Evolutionary conservation across 129 eudicot species (phyloP).

Genomic region (sunflower (Helianthus annuus)): HanXRQr2.0-SUNRISE NC_035440.2:112263515-112264014

Average conservation of each 20-base stretch:
- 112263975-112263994: constrained; percentile 81
- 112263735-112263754: constrained; percentile 60
- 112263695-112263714: constrained; percentile 83
- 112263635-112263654: constrained; percentile 62
- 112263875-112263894: constrained; percentile 79
- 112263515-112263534: constrained; percentile 38
- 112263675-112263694: constrained; percentile 69
- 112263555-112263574: constrained; percentile 49
- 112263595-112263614: constrained; percentile 30
- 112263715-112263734: constrained; percentile 64
- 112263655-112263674: constrained; percentile 66
- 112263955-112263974: constrained; percentile 81
- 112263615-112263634: constrained; percentile 54
- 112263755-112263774: constrained; percentile 73
- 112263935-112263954: constrained; percentile 71
- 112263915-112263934: constrained; percentile 65
- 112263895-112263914: constrained; percentile 59
- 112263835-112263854: constrained; percentile 72
- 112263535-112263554: constrained; percentile 39
- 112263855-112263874: constrained; percentile 79
- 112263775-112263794: constrained; percentile 72
- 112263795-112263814: constrained; percentile 76
- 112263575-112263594: constrained; percentile 35
- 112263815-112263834: constrained; percentile 78
- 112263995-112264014: constrained; percentile 75